Evolutionary conservation across 208 protist species (phyloP).

Genomic region (Trypanosoma boissoni): DNA sequence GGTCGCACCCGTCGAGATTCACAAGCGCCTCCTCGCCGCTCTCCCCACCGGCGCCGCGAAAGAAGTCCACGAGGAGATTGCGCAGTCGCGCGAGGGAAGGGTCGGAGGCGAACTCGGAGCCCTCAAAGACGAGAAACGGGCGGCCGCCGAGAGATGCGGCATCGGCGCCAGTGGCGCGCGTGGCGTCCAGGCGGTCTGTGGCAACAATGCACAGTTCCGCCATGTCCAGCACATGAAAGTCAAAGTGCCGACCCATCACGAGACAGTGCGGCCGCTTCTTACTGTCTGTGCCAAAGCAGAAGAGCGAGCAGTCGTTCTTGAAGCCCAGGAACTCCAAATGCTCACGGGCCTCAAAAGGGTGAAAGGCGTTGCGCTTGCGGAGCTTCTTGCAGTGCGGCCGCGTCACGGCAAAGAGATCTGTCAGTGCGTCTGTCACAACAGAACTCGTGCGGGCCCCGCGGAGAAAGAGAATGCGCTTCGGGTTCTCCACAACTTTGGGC

Average conservation of each 20-base stretch:
- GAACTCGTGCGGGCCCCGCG: conserved; percentile 57
- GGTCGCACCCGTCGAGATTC: conserved; percentile 75
- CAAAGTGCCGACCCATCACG: conserved; percentile 81
- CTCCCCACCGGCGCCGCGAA: conserved; percentile 65
- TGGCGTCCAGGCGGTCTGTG: conserved; percentile 71
- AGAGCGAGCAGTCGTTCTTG: conserved; percentile 92
- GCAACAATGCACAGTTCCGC: conserved; percentile 83
- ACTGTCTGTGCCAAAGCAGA: conserved; percentile 81
- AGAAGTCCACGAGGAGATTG: conserved; percentile 85
- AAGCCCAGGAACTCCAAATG: conserved; percentile 88
- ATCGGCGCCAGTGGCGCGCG: conserved; percentile 38
- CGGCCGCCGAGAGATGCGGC: conserved; percentile 71
- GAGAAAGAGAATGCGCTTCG: conserved; percentile 78
- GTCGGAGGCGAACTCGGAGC: conserved; percentile 68
- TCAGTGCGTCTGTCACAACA: conserved; percentile 68
- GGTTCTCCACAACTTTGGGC: conserved; percentile 85
- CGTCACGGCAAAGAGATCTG: conserved; percentile 71
- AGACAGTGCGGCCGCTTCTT: conserved; percentile 91
- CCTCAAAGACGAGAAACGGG: conserved; percentile 88
- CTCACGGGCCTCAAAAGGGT: conserved; percentile 81
- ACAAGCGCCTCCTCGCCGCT: conserved; percentile 36
- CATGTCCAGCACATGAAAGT: conserved; percentile 91
- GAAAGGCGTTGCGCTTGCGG: conserved; percentile 81
- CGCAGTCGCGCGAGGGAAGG: conserved; percentile 73
- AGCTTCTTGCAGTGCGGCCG: conserved; percentile 80